Evolutionary conservation across 768 basidiomycete species (phyloP).

Genomic region (Leccinellum albellum): DNA sequence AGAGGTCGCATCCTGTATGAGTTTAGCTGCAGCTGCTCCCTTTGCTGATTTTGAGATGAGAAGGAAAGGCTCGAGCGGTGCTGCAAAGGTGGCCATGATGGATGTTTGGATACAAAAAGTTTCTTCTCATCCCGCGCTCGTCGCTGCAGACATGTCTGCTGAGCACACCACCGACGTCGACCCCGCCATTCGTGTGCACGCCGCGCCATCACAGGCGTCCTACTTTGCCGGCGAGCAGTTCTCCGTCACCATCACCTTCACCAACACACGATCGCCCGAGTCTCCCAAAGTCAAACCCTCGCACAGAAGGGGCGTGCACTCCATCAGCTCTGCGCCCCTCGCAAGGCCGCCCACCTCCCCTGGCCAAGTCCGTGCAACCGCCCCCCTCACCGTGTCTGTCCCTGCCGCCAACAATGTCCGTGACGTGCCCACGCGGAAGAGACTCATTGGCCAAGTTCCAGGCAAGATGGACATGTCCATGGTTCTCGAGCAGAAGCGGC

Average conservation of each 20-base stretch:
- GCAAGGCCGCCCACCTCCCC: slow-evolving; percentile 82
- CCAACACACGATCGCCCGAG: slow-evolving; percentile 66
- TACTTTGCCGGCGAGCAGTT: slow-evolving; percentile 93
- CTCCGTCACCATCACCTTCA: slow-evolving; percentile 80
- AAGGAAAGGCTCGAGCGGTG: slow-evolving; percentile 84
- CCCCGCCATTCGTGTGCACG: slow-evolving; percentile 61
- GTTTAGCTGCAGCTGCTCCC: slow-evolving; percentile 89
- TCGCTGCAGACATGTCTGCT: slow-evolving; percentile 13
- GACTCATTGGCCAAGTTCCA: slow-evolving; percentile 49
- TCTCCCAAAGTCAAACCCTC: slow-evolving; percentile 33
- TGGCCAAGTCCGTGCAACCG: slow-evolving; percentile 48
- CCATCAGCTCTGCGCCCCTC: slow-evolving; percentile 78
- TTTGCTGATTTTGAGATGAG: slow-evolving; percentile 90
- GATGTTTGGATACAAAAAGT: slow-evolving; percentile 15
- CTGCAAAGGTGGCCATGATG: slow-evolving; percentile 46
- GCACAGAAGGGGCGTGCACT: slow-evolving; percentile 74
- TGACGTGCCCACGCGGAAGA: slow-evolving; percentile 42
- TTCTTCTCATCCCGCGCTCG: background rate
- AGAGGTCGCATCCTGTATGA: slow-evolving; percentile 80
- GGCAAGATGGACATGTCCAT: slow-evolving; percentile 41
- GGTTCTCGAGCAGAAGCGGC: slow-evolving; percentile 52
- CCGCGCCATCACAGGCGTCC: slow-evolving; percentile 78
- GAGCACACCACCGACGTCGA: slow-evolving; percentile 31
- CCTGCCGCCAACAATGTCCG: slow-evolving; percentile 21
- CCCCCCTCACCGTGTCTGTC: slow-evolving; percentile 22